A percentile compares a stretch with the other conserved stretches of the same genome.
These are phyloP conservation scores for Sonneratia alba DNA, from an alignment of 345 rosid genomes.

Conservation along the genomic window DNA sequence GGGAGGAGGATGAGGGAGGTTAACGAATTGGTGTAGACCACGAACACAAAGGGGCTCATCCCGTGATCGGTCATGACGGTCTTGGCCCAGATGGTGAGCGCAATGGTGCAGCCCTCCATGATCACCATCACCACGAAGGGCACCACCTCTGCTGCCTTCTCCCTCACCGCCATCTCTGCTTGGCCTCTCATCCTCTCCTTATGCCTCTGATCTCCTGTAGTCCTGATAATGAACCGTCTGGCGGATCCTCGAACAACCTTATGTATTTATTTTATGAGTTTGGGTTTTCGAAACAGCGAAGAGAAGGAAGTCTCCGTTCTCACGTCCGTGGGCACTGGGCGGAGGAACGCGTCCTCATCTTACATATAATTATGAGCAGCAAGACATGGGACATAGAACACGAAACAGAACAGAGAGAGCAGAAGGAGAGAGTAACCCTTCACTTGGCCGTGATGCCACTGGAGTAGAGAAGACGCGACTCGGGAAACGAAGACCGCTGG, in stretches of 20 bases:
- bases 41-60: constrained; percentile 71
- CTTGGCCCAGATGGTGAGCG: constrained; percentile 52
- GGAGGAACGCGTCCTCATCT: background rate
- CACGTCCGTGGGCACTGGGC: background rate
- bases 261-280: no score
- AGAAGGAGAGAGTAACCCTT: constrained; percentile 34
- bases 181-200: background rate
- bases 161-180: constrained; percentile 16
- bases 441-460: constrained; percentile 32
- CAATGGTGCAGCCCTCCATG: constrained; percentile 66
- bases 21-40: constrained; percentile 51
- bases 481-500: background rate
- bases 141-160: constrained; percentile 21
- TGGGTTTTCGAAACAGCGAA: background rate
- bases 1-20: constrained; percentile 55
- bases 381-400: background rate
- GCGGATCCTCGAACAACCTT: background rate
- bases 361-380: background rate
- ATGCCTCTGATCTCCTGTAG: background rate
- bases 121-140: constrained; percentile 53
- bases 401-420: background rate
- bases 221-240: background rate
- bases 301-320: background rate
- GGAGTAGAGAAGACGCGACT: constrained; percentile 47
- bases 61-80: constrained; percentile 44